These are phyloP conservation scores for Maudiozyma saulgeensis DNA, from an alignment of 805 yeast species.

Conservation along the genomic window DNA sequence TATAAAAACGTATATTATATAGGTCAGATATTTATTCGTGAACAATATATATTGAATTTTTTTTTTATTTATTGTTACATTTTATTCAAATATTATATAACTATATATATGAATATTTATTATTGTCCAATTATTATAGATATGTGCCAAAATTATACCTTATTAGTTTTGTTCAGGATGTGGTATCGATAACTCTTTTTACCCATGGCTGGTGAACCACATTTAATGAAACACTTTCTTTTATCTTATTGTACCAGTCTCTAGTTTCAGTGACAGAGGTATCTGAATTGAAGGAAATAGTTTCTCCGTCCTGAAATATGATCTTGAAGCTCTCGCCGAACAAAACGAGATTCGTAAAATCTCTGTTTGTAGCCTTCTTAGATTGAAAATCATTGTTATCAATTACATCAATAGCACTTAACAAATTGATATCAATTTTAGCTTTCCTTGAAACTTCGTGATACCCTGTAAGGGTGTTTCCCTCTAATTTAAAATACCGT, in stretches of 20 bases:
- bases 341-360: constrained; percentile 62
- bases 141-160: no score
- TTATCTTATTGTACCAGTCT: constrained; percentile 57
- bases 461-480: constrained; percentile 65
- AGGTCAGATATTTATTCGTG: no score
- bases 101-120: background rate
- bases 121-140: constrained; percentile 1
- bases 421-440: constrained; percentile 64
- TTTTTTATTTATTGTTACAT: background rate
- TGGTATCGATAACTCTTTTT: constrained; percentile 28
- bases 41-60: no score
- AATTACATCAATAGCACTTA: constrained; percentile 44
- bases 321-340: constrained; percentile 69
- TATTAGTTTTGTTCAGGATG: background rate
- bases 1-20: no score
- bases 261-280: constrained; percentile 43
- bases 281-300: constrained; percentile 80
- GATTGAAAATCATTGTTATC: constrained; percentile 25
- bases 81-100: background rate
- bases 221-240: constrained; percentile 46
- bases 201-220: constrained; percentile 58
- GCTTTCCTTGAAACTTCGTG: constrained; percentile 61
- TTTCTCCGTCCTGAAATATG: constrained; percentile 68
- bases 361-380: constrained; percentile 35
- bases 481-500: constrained; percentile 65